phyloP scores from a whole-genome alignment of 352 stramenopile genomes.

The Phytophthora constricta region DNA sequence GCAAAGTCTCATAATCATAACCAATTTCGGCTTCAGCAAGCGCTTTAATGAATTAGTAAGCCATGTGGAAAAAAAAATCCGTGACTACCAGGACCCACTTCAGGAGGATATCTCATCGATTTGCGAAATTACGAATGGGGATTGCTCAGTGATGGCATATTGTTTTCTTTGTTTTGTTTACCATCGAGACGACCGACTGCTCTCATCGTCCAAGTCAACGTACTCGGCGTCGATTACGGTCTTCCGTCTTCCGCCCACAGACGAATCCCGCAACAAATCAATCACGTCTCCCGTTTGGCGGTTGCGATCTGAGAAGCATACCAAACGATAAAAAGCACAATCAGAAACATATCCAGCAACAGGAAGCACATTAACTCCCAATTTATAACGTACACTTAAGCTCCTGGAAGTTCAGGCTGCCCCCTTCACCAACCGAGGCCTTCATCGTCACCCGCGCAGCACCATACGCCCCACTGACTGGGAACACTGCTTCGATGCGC shows the following conservation, averaged over 20 bases:
- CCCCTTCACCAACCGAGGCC: constrained; percentile 49
- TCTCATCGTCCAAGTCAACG: constrained; percentile 56
- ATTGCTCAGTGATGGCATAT: too few relatives aligned
- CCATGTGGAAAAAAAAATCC: too few relatives aligned
- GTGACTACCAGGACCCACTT: too few relatives aligned
- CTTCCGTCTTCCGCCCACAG: constrained; percentile 44
- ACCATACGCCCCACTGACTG: constrained; percentile 45
- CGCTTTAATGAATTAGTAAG: too few relatives aligned
- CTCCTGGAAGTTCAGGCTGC: constrained; percentile 52
- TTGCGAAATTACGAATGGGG: too few relatives aligned
- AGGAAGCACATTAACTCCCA: not conserved
- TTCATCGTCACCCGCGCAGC: constrained; percentile 63
- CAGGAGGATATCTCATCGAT: too few relatives aligned
- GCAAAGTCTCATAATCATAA: too few relatives aligned
- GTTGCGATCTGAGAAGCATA: constrained; percentile 54
- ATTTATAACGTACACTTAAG: constrained; percentile 63
- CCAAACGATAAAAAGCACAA: not conserved
- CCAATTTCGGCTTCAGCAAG: too few relatives aligned
- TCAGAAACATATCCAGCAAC: constrained; percentile 1
- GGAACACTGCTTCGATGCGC: constrained; percentile 69
- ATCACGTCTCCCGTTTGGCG: constrained; percentile 63
- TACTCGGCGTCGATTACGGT: constrained; percentile 80
- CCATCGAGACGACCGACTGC: constrained; percentile 33
- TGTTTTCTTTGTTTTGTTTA: constrained; percentile 15
- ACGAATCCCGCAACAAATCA: constrained; percentile 63